Conservation (phyloP, 148 eudicot genomes). For the Chenopodium suecicum region DNA sequence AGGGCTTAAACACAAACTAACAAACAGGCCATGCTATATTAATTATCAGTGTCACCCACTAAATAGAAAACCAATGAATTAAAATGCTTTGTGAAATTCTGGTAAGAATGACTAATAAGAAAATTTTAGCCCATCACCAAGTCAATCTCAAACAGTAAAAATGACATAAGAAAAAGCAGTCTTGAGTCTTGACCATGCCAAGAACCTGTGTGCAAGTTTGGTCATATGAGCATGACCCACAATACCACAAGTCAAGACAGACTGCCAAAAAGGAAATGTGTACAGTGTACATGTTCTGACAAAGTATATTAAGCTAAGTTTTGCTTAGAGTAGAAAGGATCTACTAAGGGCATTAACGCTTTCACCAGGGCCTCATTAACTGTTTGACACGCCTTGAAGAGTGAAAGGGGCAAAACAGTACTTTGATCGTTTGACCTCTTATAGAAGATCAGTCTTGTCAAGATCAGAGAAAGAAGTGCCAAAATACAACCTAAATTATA, state of each 20-base stretch:
- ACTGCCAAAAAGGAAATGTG: neutral
- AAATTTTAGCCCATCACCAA: neutral
- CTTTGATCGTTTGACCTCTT: neutral
- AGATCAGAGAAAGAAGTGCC: neutral
- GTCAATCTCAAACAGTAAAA: neutral
- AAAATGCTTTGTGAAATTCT: neutral
- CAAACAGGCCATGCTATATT: neutral
- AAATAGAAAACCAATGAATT: neutral
- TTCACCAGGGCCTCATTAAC: neutral
- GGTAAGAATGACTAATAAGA: no score
- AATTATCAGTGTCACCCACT: neutral
- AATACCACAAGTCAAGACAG: neutral
- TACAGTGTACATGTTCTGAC: neutral
- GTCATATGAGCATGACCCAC: neutral
- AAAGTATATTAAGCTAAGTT: neutral
- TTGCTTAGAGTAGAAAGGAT: neutral
- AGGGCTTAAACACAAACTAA: neutral
- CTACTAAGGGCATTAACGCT: neutral
- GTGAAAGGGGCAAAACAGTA: neutral
- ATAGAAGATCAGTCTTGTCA: neutral
- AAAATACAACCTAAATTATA: neutral
- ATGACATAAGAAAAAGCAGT: neutral
- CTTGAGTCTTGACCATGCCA: neutral
- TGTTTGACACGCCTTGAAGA: neutral
- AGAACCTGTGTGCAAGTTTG: neutral